Base-by-base conservation (phyloP, 257 asterid species). In the Salvia splendens region DNA sequence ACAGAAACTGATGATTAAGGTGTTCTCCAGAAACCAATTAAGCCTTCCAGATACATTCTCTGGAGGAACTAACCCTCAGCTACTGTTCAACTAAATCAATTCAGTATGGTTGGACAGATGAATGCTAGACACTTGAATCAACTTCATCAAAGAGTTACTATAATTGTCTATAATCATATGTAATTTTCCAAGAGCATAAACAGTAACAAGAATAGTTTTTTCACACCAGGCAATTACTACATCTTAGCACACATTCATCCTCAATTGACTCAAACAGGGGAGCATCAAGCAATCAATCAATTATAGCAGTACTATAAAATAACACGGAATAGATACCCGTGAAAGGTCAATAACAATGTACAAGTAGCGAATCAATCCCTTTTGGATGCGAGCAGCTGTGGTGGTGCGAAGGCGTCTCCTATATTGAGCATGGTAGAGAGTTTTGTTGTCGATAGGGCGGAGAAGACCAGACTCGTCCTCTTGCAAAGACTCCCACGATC, bases 401-500 rank as follows among this genome's bases (percentile, higher is more conserved):
- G 95, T 68, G 14, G 93, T 78, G 33, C 93, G 88, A 54, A 94
- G 95, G 8, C 97, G 97, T 20, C 85, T 47, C 5, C 96, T 85
- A 72, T 94, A 94, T 66, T 94, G 96, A 75, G 99, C 96, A 79
- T 94, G 99, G 72, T 82, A 80, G 52, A 88, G 89, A 12, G 91
- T 74, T 80, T 84, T 88, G 86, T 87, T 91, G 83, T 88, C 97
- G 52, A 94, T 82, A 35, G 96, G 96, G 20, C 97, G 95, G 64
- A 94, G 96, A 61, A 82, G 87, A 5, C 99, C 97, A 15, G 95
- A 89, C 69, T 94, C 99, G 50, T 94, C 97, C 83, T 94, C 99
- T 72, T 94, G 99, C 43, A 94, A 79, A 72, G 97, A 86, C 77
- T 94, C 99, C 97, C 99, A 94, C 2, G 97, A 94, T 58, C 99